Evolutionary conservation across 352 stramenopile species (phyloP), one percentile per base, ranked within the genome.

Genomic region (Pythium chondricola): DNA sequence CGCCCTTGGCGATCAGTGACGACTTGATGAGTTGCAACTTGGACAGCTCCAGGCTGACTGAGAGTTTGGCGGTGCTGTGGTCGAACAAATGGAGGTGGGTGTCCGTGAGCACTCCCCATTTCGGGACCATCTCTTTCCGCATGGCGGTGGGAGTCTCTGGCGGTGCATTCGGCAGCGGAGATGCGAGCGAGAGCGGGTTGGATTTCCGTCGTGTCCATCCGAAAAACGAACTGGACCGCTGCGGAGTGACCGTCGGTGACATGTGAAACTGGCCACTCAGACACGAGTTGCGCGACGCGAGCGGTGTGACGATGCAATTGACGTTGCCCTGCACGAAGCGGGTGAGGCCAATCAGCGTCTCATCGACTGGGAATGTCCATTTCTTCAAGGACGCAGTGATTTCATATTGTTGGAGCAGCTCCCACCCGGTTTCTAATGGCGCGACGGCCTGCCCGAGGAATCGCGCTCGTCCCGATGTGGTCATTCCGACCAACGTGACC

Each of bases 21-120:
- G 81, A 78, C 61, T 73, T 61, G 41, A 92, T 76, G 3, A 92
- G 57, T 63, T 92, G 81, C 37, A 89, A 62, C 66, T 89, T 92
- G 21, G 72, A 81, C 27, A 92, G 42, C 38, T 92, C 78, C 16
- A 92, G 56, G 60, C 74, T 88, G 47, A 74, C 51, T 1, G 87
- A 45, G 29, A 85, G 51, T 49, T 87, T 83, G 16, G 81, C 77
- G 7, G 75, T 85, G 48, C 71, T 88, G 43, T 89, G 69, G 43
- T 85, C 75, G 24, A 88, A 92, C 16, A 92, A 56, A 47, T 90
- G 72, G 32, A 92, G 78, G 30, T 71, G 67, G 29, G 81, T 92
- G 64, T 89, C 78, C 3, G 75, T 90, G 18, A 92, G 71, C 46
- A 92, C 76, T 17, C 76, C 81, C 81, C 81, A 92, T 25, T 71